Evolutionary conservation across 306 rosid species (phyloP), one percentile per base, ranked within the genome.

Genomic region (Lathyrus oleraceus): DNA sequence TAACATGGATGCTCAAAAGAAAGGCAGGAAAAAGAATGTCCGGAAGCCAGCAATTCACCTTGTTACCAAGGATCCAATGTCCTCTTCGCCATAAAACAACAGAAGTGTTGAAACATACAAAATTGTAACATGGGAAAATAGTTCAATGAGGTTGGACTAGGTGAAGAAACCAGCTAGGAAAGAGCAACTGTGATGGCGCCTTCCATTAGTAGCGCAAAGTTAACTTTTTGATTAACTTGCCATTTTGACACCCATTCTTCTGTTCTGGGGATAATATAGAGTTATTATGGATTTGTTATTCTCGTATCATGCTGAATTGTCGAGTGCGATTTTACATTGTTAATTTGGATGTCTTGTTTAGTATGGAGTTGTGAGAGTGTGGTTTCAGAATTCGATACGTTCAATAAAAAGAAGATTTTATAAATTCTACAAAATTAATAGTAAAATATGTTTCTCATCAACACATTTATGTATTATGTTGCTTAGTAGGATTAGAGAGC

Each of bases 31-130:
- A 58, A 88, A 76, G 80, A 82, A 27, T 38, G 75, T 8, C 45
- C 39, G 61, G 38, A 86, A 80, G 75, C 84, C 89, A 7, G 75
- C 28, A 25, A 84, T 88, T 74, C 79, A 74, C 45, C 47, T 88
- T 47, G 84, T 86, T 44, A 74, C 85, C 45, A 76, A 61, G 61
- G 80, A 83, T 57, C 44, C 86, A 58, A 5, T 23, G 69, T 75
- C 87, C 54, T 62, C 81, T 4, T 25, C 75, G n/a, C 76, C 87
- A 21, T 83, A 73, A 84, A 59, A 82, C 56, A 69, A 2, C 32
- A 43, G 49, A 70, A 57, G 58, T 72, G 2, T 64, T 4, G 65
- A 68, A 45, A 73, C 76, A 39, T 63, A 71, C 13, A 51, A 51
- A 43, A 38, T 61, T 38, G 79, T 35, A 67, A 65, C 67, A 7